Evolutionary conservation across 2,329 filamentous ascomycete species (phyloP), one percentile per base, ranked within the genome.

Genomic region (Rosellinia necatrix): DNA sequence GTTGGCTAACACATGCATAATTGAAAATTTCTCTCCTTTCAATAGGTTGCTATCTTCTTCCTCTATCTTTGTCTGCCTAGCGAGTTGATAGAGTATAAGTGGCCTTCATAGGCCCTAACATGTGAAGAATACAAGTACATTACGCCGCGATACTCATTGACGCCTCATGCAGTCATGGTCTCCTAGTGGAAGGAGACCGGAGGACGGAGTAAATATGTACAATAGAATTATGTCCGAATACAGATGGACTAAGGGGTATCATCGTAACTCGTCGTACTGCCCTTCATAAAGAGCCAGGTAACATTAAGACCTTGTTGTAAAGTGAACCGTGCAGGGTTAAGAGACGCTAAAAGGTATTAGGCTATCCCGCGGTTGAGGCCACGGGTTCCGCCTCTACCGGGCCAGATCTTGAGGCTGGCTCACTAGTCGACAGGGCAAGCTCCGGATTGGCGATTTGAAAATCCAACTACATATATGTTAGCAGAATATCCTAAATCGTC

Each of bases 401-500:
- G 15, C 68, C 69, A 3, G 70, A 64, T 35, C 68, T 76, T 66
- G 67, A 76, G 29, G 73, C 74, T 1, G 76, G 73, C 17, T 76
- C 81, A 56, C 76, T 81, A 8, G 74, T 75, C 43, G 78, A 79
- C 3, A 79, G 75, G 2, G 81, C 82, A 56, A 91, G 85, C 64
- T 90, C 87, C 1, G 90, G 89, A 70, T 92, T 89, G 4, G 88
- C 86, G 54, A 92, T 90, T 74, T 92, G 88, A 44, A 92, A 90
- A 65, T 92, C 89, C 64, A 92, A 81, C 87, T 90, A 55, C 17
- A 41, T 32, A 2, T 37, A 13, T 9, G 48, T 15, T 24, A n/a
- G 30, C 49, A 75, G 56, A 74, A 68, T 47, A 56, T 2, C 8
- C 10, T 17, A 6, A 25, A 10, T 9, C 3, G 7, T n/a, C 1